Evolutionary conservation across 192 early-diverging fungal species (phyloP).

Genomic region (Martensiomyces pterosporus): DNA sequence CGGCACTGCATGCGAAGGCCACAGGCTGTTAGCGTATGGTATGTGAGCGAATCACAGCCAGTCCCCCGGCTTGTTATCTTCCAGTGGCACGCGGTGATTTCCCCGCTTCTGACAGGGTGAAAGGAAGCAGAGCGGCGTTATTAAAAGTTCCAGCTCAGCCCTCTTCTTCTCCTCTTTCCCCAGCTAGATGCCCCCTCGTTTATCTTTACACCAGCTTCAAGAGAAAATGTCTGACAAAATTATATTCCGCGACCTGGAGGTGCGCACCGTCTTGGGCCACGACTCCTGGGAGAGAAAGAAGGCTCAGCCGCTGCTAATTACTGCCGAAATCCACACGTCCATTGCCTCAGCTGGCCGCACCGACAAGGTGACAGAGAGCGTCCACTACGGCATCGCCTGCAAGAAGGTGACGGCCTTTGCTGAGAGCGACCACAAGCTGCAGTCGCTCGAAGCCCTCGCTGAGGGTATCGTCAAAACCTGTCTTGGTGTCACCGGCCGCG

Average conservation of each 20-base stretch:
- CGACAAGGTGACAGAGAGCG: slow-evolving; percentile 75
- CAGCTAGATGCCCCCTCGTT: too few relatives aligned
- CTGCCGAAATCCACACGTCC: slow-evolving; percentile 67
- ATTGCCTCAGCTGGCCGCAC: slow-evolving; percentile 70
- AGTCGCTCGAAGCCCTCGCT: slow-evolving; percentile 70
- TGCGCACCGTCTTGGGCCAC: slow-evolving; percentile 81
- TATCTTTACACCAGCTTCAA: background rate
- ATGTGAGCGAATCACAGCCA: too few relatives aligned
- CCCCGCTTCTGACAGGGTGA: too few relatives aligned
- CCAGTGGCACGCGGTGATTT: too few relatives aligned
- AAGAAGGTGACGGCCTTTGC: slow-evolving; percentile 73
- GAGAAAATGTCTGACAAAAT: slow-evolving; percentile 59
- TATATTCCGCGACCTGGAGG: slow-evolving; percentile 69
- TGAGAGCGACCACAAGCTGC: slow-evolving; percentile 62
- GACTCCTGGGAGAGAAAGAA: slow-evolving; percentile 93
- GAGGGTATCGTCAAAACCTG: slow-evolving; percentile 60
- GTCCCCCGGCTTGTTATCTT: too few relatives aligned
- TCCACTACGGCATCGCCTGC: slow-evolving; percentile 79
- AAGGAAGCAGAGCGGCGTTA: too few relatives aligned
- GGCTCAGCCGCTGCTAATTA: slow-evolving; percentile 80
- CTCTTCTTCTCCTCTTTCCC: too few relatives aligned
- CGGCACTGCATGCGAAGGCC: too few relatives aligned
- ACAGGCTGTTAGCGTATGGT: too few relatives aligned
- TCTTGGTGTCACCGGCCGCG: slow-evolving; percentile 57
- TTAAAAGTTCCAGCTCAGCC: too few relatives aligned